phyloP scores from a whole-genome alignment of 768 basidiomycete species.

The Lactarius deliciosus region DNA sequence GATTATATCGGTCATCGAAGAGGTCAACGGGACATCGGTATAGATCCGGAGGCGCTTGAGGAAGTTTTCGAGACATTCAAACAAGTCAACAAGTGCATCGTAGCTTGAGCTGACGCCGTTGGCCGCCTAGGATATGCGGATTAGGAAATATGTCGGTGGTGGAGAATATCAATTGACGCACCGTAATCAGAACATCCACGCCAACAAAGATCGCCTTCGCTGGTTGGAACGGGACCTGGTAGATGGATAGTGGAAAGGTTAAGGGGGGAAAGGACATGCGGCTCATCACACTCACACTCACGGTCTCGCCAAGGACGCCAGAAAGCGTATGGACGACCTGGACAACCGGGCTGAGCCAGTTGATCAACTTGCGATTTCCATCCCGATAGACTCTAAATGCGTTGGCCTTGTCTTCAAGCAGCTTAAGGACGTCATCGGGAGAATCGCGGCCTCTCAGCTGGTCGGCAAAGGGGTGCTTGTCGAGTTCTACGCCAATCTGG shows the following conservation, averaged over 20 bases:
- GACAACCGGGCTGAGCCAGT: not conserved
- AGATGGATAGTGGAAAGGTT: not conserved
- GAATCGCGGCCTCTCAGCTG: not conserved
- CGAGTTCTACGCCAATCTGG: slow-evolving; percentile 1
- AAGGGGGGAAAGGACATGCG: not conserved
- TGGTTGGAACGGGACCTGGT: not conserved
- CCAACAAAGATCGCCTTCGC: slow-evolving; percentile 1
- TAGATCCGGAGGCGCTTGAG: slow-evolving; percentile 9
- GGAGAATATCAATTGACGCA: not conserved
- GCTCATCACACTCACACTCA: not conserved
- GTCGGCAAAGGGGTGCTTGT: slow-evolving; percentile 1
- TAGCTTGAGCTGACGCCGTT: not conserved
- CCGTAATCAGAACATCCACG: not conserved
- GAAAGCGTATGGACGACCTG: not conserved
- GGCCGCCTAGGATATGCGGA: not conserved
- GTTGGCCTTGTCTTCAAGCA: not conserved
- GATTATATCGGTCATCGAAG: not conserved
- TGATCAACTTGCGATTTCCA: not conserved
- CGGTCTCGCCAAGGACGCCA: not conserved
- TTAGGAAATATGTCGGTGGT: no score
- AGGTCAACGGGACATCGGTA: not conserved
- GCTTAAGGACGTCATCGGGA: not conserved
- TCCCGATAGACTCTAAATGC: not conserved
- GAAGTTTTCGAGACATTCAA: slow-evolving; percentile 8
- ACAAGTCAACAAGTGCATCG: slow-evolving; percentile 6